A percentile compares a stretch with the other conserved stretches of the same genome.
phyloP scores from a whole-genome alignment of 768 basidiomycete species.

The Polyporus arcularius region DNA sequence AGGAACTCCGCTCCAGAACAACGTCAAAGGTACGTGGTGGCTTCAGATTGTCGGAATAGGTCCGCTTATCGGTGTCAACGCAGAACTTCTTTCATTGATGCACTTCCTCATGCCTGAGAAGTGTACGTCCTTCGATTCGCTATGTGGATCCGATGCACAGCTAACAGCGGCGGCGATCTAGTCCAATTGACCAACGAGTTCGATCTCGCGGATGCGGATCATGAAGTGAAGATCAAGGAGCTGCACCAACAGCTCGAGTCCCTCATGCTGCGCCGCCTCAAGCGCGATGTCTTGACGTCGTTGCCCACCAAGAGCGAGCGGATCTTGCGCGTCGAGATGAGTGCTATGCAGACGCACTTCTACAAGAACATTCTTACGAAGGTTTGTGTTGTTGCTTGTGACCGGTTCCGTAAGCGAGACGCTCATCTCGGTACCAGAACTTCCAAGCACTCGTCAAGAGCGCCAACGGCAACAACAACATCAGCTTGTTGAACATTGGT shows the following conservation, averaged over 20 bases:
- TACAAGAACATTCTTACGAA: slow-evolving; percentile 98
- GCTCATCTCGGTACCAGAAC: slow-evolving; percentile 57
- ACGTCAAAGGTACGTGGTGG: slow-evolving; percentile 82
- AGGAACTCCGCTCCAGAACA: slow-evolving; percentile 97
- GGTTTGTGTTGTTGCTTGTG: slow-evolving; percentile 40
- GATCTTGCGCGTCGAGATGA: slow-evolving; percentile 97
- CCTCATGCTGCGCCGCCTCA: slow-evolving; percentile 92
- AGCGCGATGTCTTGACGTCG: slow-evolving; percentile 94
- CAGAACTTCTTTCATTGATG: slow-evolving; percentile 95
- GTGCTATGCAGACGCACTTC: slow-evolving; percentile 92
- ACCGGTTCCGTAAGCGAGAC: neutral
- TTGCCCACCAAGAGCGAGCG: slow-evolving; percentile 98
- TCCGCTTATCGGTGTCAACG: slow-evolving; percentile 12
- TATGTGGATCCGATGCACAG: neutral
- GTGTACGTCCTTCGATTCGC: slow-evolving; percentile 53
- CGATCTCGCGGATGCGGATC: slow-evolving; percentile 90
- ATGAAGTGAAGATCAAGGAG: slow-evolving; percentile 94
- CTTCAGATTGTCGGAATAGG: slow-evolving; percentile 5
- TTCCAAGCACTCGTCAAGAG: slow-evolving; percentile 91
- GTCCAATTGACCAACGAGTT: slow-evolving; percentile 95
- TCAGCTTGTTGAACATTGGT: slow-evolving; percentile 95
- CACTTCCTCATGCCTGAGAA: slow-evolving; percentile 99
- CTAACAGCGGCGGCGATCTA: slow-evolving; percentile 32
- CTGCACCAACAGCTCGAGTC: slow-evolving; percentile 90
- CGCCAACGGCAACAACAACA: slow-evolving; percentile 85